Conservation (phyloP, 208 protist genomes). For the Blechomonas ayalai region DNA sequence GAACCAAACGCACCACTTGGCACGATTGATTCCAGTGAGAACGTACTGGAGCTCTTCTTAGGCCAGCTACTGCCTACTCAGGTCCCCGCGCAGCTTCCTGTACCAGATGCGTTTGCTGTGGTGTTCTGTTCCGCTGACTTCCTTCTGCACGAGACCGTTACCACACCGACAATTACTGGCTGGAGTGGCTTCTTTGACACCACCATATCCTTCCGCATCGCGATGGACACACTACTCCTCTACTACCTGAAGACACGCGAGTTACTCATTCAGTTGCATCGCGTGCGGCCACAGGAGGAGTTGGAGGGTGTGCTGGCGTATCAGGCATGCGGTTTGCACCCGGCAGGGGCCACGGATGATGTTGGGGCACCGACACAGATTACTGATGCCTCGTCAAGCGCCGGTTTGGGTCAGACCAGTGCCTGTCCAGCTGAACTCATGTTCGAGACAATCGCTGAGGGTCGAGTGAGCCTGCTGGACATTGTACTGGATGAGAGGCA, state of each 20-base stretch:
- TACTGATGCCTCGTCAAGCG: slow-evolving; percentile 1
- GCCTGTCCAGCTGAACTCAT: slow-evolving; percentile 36
- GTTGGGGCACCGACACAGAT: neutral
- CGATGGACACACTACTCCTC: slow-evolving; percentile 82
- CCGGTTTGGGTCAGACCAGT: slow-evolving; percentile 1
- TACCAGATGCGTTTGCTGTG: slow-evolving; percentile 29
- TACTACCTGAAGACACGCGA: slow-evolving; percentile 81
- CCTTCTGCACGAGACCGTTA: slow-evolving; percentile 84
- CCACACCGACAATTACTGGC: slow-evolving; percentile 68
- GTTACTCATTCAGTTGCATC: slow-evolving; percentile 82
- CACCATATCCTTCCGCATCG: slow-evolving; percentile 73
- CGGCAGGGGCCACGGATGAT: neutral
- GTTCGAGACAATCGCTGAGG: slow-evolving; percentile 80
- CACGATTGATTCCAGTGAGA: slow-evolving; percentile 42
- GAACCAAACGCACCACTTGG: slow-evolving; percentile 30
- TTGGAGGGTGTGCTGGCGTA: slow-evolving; percentile 16
- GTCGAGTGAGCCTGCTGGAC: slow-evolving; percentile 46
- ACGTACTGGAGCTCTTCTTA: slow-evolving; percentile 87
- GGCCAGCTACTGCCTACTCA: slow-evolving; percentile 77
- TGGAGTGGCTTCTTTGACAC: slow-evolving; percentile 89
- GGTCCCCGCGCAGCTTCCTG: slow-evolving; percentile 28
- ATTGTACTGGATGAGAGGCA: slow-evolving; percentile 38
- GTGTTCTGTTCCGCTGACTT: slow-evolving; percentile 88
- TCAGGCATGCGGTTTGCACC: too few relatives aligned
- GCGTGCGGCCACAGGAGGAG: slow-evolving; percentile 65